Percentiles rank a stretch among this genome's conserved stretches.
Conservation (phyloP, 1,284 basidiomycete genomes). For the Leccinum solheimii region DNA sequence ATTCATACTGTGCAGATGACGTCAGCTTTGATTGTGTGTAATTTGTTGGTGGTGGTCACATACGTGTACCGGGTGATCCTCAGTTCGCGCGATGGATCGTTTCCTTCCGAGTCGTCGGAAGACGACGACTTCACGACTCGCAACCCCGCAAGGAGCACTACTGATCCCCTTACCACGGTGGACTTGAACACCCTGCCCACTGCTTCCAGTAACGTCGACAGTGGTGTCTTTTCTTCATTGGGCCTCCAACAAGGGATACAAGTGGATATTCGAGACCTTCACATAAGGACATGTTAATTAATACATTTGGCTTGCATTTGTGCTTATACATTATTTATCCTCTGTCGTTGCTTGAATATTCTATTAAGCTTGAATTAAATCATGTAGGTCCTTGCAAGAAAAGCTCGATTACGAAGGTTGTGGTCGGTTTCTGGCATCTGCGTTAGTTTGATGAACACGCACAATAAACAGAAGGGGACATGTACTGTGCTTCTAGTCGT, state of each 20-base stretch:
- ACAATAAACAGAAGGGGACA: too few species aligned
- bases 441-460: neutral
- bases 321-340: neutral
- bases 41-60: neutral
- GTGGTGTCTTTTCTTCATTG: neutral
- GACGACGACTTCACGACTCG: neutral
- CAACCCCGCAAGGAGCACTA: neutral
- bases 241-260: neutral
- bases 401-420: neutral
- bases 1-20: neutral
- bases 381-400: neutral
- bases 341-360: neutral
- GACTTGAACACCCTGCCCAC: neutral
- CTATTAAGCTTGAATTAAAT: neutral
- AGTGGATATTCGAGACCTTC: neutral
- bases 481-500: too few species aligned
- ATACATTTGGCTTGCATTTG: neutral
- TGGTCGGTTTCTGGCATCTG: neutral
- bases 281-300: neutral
- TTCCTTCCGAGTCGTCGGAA: neutral
- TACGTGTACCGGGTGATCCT: neutral
- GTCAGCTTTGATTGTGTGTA: neutral
- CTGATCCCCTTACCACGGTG: neutral
- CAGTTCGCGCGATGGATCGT: neutral
- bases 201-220: neutral